Conservation (phyloP, 805 yeast genomes). For the Lachancea mirantina region DNA sequence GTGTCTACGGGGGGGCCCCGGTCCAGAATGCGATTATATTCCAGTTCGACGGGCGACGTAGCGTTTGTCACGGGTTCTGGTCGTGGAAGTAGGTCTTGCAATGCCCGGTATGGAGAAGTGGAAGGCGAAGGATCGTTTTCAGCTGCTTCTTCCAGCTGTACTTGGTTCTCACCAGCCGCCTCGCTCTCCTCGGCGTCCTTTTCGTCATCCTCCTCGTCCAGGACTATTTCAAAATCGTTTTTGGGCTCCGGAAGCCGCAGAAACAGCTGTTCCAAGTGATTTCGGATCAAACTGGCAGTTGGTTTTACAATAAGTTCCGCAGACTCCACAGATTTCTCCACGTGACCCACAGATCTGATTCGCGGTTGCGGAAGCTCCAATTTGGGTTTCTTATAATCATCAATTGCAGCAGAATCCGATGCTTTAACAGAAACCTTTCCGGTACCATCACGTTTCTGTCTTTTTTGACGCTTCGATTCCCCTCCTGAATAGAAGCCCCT, state of each 20-base stretch:
- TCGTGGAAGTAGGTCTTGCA: constrained; percentile 6
- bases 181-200: constrained; percentile 10
- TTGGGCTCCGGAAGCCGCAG: constrained; percentile 35
- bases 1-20: not conserved
- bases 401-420: constrained; percentile 9
- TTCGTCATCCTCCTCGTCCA: constrained; percentile 30
- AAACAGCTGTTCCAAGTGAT: constrained; percentile 19
- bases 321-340: constrained; percentile 1
- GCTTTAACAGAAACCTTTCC: constrained; percentile 10
- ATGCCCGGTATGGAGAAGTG: not conserved
- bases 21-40: constrained; percentile 20
- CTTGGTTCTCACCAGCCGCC: not conserved
- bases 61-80: constrained; percentile 18
- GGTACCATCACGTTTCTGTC: constrained; percentile 18
- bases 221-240: constrained; percentile 40
- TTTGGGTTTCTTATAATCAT: constrained; percentile 22
- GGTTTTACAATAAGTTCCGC: not conserved
- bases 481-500: constrained; percentile 41
- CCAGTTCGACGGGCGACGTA: constrained; percentile 13
- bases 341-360: no score
- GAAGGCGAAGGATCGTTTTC: no score
- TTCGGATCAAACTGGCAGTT: not conserved
- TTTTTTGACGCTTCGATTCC: constrained; percentile 26
- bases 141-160: constrained; percentile 12
- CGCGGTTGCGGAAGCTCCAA: constrained; percentile 34